These are phyloP conservation scores for Vinca major DNA, from an alignment of 305 asterid genomes.

Conservation along the genomic window DNA sequence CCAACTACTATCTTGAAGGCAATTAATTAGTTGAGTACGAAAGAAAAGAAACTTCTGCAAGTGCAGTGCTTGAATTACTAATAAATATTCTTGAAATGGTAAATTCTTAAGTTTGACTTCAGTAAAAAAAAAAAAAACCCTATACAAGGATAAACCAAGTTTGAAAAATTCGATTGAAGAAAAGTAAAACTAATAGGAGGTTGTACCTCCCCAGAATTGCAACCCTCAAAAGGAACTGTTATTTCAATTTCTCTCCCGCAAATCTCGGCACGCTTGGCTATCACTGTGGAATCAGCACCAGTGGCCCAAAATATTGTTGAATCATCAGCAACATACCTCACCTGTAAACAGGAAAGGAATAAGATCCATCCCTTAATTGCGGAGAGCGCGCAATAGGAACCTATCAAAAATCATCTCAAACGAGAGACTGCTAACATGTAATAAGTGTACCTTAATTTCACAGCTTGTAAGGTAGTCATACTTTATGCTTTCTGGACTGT, in stretches of 20 bases:
- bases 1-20: not conserved
- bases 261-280: slow-evolving; percentile 60
- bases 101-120: not conserved
- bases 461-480: slow-evolving; percentile 76
- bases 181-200: not conserved
- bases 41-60: not conserved
- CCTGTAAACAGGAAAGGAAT: slow-evolving; percentile 33
- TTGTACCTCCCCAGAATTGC: slow-evolving; percentile 73
- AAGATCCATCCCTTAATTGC: not conserved
- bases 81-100: not conserved
- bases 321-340: slow-evolving; percentile 74
- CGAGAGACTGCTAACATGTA: slow-evolving; percentile 9
- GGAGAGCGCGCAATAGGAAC: not conserved
- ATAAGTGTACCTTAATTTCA: slow-evolving; percentile 68
- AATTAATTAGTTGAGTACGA: not conserved
- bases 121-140: not conserved
- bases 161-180: not conserved
- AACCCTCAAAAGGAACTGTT: slow-evolving; percentile 91
- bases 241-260: slow-evolving; percentile 81
- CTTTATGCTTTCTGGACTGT: slow-evolving; percentile 60
- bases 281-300: slow-evolving; percentile 47
- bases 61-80: not conserved
- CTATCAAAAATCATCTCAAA: slow-evolving; percentile 3
- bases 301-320: slow-evolving; percentile 96
- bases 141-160: not conserved